Base-by-base conservation (phyloP, 1,284 basidiomycete genomes). In the Rhodotorula mucilaginosa region DNA sequence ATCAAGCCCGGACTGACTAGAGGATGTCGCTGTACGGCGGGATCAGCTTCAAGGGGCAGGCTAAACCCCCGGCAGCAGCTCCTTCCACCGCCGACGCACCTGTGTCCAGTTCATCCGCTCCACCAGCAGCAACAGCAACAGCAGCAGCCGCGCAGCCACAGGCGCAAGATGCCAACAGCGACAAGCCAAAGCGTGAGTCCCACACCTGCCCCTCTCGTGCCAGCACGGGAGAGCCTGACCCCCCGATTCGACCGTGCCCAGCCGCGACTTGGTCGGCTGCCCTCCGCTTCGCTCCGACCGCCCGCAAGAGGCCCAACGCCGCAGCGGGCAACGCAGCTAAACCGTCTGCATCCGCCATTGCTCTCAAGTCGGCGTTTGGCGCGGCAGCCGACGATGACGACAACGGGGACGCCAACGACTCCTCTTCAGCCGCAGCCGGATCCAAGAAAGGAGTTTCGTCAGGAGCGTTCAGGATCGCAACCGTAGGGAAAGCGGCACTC, bases 281-380 rank as follows among this genome's bases (percentile, higher is more conserved):
- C 1, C 71, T 78, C 13, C 68, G 76, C 23, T 78, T 78, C 68
- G 73, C 73, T n/a, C 77, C 77, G 8, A 65, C 72, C 44, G 29
- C 60, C 34, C 71, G 77, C 48, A 78, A 76, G 70, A 70, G 67
- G 49, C 68, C 73, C 13, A 4, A 21, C 67, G 1, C n/a, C 64
- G 7, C 44, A 15, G n/a, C 54, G 6, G 54, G n/a, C 23, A 26
- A 26, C 8, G 54, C 54, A 26, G 39, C 39, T 39, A 26, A 49
- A 8, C 56, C 67, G 2, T 23, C 64, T 12, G 65, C 71, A 5
- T 56, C 60, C 12, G 71, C 54, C 2, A 16, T 56, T 26, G 54
- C 70, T 2, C 64, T 69, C 66, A 63, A 67, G n/a, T 68, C 69
- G 16, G 65, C 68, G 1, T 67, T 73, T 19, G 67, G 69, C 18